Evolutionary conservation across 78 protist genomes (phyloP), one percentile per base, ranked within the genome.

Genomic region (Ministeria vibrans): DNA sequence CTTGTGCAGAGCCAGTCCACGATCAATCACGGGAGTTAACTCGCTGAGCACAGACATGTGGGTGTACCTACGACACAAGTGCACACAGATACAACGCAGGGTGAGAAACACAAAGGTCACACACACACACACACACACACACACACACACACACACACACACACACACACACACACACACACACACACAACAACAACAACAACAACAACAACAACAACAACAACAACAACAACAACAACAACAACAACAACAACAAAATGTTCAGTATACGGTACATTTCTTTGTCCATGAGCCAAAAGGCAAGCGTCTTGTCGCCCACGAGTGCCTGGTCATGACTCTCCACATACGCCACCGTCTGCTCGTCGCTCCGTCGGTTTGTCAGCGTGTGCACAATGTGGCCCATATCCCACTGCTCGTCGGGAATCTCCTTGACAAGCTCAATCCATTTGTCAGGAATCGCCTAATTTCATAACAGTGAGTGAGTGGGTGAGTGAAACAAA

Each of bases 261-360:
- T n/a, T n/a, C n/a, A n/a, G n/a, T n/a, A n/a, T n/a, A n/a, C n/a
- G n/a, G 75, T 91, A 89, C 96, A 96, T 91, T 72, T 89, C 95
- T 39, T 84, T 87, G 83, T 94, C 99, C 98, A 95, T 95, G 55
- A 97, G 90, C 95, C 98, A 90, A 86, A 95, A 95, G 5, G 98
- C 95, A 23, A 97, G 68, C 6, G 99, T 92, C 88, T 95, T 92
- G 84, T 91, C 98, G 38, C 98, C 99, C 27, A 95, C 98, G 39
- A 97, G 90, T 46, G 98, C 92, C 77, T 87, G 90, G 66, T 94
- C 98, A 80, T 94, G 96, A 27, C 84, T 80, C 81, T 96, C 99
- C 27, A 84, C 87, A 83, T 96, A 96, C 22, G 93, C 87, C n/a
- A 97, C 84, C 23, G 80, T 75, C 43, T 39, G 39, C 79, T 97